A percentile compares a stretch with the other conserved stretches of the same genome.
phyloP scores from a whole-genome alignment of 495 filamentous ascomycete species.

The Alectoria sarmentosa region DNA sequence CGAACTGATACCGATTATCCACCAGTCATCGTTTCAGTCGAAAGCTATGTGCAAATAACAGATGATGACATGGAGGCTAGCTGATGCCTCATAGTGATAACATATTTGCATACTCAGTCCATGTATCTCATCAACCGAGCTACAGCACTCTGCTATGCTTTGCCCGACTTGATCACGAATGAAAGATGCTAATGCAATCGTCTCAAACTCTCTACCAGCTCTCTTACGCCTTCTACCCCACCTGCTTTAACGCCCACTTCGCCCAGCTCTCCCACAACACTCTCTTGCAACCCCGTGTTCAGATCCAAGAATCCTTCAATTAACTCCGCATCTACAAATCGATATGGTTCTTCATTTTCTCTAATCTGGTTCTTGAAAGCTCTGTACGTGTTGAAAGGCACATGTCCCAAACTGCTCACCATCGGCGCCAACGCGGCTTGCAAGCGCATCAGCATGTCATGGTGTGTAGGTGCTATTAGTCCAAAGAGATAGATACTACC shows the following conservation, averaged over 20 bases:
- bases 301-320: slow-evolving; percentile 78
- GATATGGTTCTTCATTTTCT: slow-evolving; percentile 65
- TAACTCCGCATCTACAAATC: slow-evolving; percentile 91
- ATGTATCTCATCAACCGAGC: too few species aligned
- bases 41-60: too few species aligned
- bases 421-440: slow-evolving; percentile 62
- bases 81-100: too few species aligned
- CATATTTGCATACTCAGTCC: too few species aligned
- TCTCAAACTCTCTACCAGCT: slow-evolving; percentile 36
- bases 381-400: slow-evolving; percentile 71
- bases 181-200: slow-evolving; percentile 15
- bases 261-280: slow-evolving; percentile 50
- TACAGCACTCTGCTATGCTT: too few species aligned
- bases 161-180: too few species aligned
- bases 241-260: slow-evolving; percentile 60
- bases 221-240: slow-evolving; percentile 64
- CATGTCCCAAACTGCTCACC: slow-evolving; percentile 57
- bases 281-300: slow-evolving; percentile 53
- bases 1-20: too few species aligned
- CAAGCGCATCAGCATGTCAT: slow-evolving; percentile 76
- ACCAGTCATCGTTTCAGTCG: too few species aligned
- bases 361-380: slow-evolving; percentile 66
- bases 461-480: slow-evolving; percentile 57
- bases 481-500: slow-evolving; percentile 89
- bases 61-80: too few species aligned